Evolutionary conservation across 2,329 filamentous ascomycete genomes (phyloP).

Genomic region (Venturia nashicola): DNA sequence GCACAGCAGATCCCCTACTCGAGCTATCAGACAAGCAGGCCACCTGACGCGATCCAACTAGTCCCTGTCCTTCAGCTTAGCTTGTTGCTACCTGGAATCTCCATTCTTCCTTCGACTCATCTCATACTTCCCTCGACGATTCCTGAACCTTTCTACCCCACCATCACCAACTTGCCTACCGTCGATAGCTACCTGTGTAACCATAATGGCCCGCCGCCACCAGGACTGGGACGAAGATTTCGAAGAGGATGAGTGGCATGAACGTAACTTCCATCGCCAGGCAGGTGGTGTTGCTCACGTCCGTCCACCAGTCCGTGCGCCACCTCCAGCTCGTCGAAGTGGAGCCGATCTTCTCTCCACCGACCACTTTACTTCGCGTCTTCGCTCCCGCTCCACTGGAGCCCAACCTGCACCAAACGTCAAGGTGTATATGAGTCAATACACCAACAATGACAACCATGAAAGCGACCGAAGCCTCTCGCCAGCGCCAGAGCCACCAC

Average conservation of each 20-base stretch:
- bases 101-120: neutral
- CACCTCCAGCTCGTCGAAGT: neutral
- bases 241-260: slow-evolving; percentile 9
- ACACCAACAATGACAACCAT: slow-evolving; percentile 3
- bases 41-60: too few relatives aligned
- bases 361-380: neutral
- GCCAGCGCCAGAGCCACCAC: neutral
- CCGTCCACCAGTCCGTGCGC: slow-evolving; percentile 2
- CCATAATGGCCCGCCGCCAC: neutral
- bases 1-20: neutral
- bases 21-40: too few relatives aligned
- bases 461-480: slow-evolving; percentile 3
- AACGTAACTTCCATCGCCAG: slow-evolving; percentile 5
- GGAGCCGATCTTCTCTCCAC: slow-evolving; percentile 5
- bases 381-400: slow-evolving; percentile 8
- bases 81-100: too few relatives aligned
- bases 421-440: slow-evolving; percentile 7
- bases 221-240: neutral
- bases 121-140: neutral
- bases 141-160: neutral
- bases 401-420: slow-evolving; percentile 9
- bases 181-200: neutral
- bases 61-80: too few relatives aligned
- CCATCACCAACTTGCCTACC: neutral
- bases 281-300: neutral